Evolutionary conservation across 2,329 filamentous ascomycete genomes (phyloP).

Genomic region (Niveomyces coronatus): DNA sequence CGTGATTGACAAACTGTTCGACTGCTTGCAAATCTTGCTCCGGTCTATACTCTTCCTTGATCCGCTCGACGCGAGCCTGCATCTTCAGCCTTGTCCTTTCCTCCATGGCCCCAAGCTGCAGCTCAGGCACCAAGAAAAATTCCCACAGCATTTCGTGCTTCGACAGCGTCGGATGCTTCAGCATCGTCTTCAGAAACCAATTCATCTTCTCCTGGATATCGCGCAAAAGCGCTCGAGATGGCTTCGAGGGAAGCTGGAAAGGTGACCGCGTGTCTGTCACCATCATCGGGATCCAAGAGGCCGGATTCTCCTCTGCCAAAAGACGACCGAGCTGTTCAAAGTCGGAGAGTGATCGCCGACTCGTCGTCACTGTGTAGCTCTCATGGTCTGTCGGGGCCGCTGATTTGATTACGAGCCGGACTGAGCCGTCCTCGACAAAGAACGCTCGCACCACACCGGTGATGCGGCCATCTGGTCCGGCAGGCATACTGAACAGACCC

Average conservation of each 20-base stretch:
- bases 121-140: constrained; percentile 92
- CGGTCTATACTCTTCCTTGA: constrained; percentile 81
- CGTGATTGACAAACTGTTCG: constrained; percentile 85
- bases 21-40: constrained; percentile 77
- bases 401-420: constrained; percentile 88
- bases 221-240: constrained; percentile 74
- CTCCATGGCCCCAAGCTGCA: constrained; percentile 82
- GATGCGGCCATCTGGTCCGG: constrained; percentile 66
- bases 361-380: constrained; percentile 90
- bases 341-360: constrained; percentile 74
- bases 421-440: constrained; percentile 92
- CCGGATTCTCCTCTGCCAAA: constrained; percentile 80
- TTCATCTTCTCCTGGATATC: constrained; percentile 83
- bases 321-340: constrained; percentile 85
- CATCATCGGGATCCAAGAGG: constrained; percentile 85
- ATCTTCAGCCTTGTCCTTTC: constrained; percentile 82
- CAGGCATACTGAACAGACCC: constrained; percentile 65
- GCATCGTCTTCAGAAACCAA: constrained; percentile 75
- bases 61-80: constrained; percentile 68
- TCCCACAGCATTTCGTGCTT: constrained; percentile 99
- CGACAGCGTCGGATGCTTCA: constrained; percentile 83
- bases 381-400: constrained; percentile 73
- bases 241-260: constrained; percentile 87
- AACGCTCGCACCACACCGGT: constrained; percentile 92
- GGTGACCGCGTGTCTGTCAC: constrained; percentile 71